Evolutionary conservation across 768 basidiomycete genomes (phyloP).

Genomic region (Obba rivulosa): DNA sequence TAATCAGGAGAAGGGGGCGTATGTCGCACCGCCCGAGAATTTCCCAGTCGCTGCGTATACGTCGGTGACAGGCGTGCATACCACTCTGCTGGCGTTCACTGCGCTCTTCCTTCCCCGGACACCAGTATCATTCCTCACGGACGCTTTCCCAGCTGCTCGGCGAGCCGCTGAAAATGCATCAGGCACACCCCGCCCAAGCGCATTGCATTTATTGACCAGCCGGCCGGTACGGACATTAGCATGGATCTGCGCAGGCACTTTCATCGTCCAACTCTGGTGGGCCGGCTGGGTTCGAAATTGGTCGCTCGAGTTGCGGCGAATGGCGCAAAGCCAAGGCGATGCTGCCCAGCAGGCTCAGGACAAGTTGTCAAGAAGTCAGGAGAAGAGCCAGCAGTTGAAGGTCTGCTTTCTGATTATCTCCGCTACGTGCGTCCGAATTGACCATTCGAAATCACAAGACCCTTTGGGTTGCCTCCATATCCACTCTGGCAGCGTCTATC

Average conservation of each 20-base stretch:
- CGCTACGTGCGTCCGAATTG: too few species aligned
- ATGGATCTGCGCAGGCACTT: slow-evolving; percentile 32
- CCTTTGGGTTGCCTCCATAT: slow-evolving; percentile 42
- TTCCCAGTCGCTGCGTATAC: slow-evolving; percentile 56
- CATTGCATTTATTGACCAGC: slow-evolving; percentile 33
- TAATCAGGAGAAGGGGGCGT: background rate
- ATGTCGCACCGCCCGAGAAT: background rate
- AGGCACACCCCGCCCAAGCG: background rate
- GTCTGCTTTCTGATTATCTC: slow-evolving; percentile 6
- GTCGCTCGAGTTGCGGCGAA: slow-evolving; percentile 8
- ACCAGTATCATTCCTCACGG: slow-evolving; percentile 33
- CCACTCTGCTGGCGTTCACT: slow-evolving; percentile 58
- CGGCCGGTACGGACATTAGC: slow-evolving; percentile 30
- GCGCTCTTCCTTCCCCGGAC: slow-evolving; percentile 70
- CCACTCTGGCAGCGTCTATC: slow-evolving; percentile 47
- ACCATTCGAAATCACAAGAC: slow-evolving; percentile 31
- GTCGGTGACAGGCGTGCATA: slow-evolving; percentile 63
- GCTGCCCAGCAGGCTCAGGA: slow-evolving; percentile 7
- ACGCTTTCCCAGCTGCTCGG: slow-evolving; percentile 20
- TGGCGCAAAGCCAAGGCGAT: background rate
- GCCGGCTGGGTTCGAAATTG: slow-evolving; percentile 27
- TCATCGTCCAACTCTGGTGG: slow-evolving; percentile 35
- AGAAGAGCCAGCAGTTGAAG: slow-evolving; percentile 8
- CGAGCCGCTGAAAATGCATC: slow-evolving; percentile 10
- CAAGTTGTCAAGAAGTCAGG: slow-evolving; percentile 11